Evolutionary conservation across 1,284 basidiomycete species (phyloP), one percentile per base, ranked within the genome.

Genomic region (Boletus sp.): DNA sequence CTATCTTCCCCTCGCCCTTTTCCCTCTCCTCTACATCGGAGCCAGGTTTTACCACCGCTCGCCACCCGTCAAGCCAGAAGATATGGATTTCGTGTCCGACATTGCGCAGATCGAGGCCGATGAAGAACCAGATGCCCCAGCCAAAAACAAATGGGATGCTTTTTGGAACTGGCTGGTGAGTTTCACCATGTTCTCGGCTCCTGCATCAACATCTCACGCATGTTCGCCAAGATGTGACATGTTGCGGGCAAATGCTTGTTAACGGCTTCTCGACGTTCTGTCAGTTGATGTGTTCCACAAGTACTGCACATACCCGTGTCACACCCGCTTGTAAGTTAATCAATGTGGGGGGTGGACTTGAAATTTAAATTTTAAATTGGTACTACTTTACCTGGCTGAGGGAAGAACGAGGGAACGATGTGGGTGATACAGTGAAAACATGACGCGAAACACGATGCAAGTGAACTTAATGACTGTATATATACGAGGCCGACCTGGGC

Each of bases 1-100:
- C 63, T 94, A 94, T 67, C 62, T 94, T 30, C 88, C 91, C 30
- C 68, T 92, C 39, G 68, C 68, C n/a, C 55, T 88, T 41, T 93
- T 92, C 79, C 84, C 88, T 16, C 52, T 91, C 49, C 64, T 94
- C 38, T 94, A 88, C 66, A 7, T 78, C 37, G 77, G 70, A 8
- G 76, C 81, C 48, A 79, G 77, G 57, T 57, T 80, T 20, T 75
- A 69, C 58, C 78, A 78, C 61, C 75, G 72, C 57, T 65, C 70
- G 22, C 69, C 75, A 10, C 64, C 72, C 14, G 68, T 82, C 30
- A 69, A 61, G 38, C 58, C 79, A 9, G 61, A 72, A 20, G 78
- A 91, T 26, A 90, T 94, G 80, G 91, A 94, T 69, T 91, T 95
- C 59, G 67, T 82, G 44, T 73, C 75, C 8, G 78, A 83, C 48